Conservation (phyloP, 2,329 filamentous ascomycete species). For the Trichoderma sp. region DNA sequence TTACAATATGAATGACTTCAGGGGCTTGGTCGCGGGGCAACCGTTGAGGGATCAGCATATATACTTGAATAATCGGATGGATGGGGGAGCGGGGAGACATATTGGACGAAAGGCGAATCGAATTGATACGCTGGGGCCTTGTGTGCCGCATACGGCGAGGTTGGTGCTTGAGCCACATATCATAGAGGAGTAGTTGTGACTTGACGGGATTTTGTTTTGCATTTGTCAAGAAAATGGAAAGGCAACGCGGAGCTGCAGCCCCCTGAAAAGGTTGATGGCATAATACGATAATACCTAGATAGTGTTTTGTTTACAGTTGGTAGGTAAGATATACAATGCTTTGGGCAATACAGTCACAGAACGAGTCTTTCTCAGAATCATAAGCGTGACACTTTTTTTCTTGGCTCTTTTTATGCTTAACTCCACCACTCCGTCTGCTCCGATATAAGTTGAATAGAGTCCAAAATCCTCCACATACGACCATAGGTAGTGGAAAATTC, state of each 20-base stretch:
- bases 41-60: conserved; percentile 47
- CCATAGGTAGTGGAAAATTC: too few species aligned
- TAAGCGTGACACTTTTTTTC: neutral
- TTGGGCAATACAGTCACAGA: neutral
- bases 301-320: neutral
- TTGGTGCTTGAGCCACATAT: conserved; percentile 41
- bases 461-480: too few species aligned
- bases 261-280: neutral
- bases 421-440: too few species aligned
- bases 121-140: conserved; percentile 45
- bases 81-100: conserved; percentile 40
- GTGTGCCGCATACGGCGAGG: conserved; percentile 40
- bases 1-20: conserved; percentile 44
- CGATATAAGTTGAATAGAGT: too few species aligned
- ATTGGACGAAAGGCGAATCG: conserved; percentile 46
- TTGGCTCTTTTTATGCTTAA: too few species aligned
- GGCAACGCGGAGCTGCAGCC: neutral
- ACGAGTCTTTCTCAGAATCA: neutral
- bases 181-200: conserved; percentile 33
- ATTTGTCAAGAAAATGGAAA: neutral
- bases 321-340: neutral
- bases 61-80: conserved; percentile 56
- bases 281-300: neutral
- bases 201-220: neutral
- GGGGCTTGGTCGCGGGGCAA: conserved; percentile 40